Base-by-base conservation (phyloP, 352 stramenopile species). In the Pythium monospermum region DNA sequence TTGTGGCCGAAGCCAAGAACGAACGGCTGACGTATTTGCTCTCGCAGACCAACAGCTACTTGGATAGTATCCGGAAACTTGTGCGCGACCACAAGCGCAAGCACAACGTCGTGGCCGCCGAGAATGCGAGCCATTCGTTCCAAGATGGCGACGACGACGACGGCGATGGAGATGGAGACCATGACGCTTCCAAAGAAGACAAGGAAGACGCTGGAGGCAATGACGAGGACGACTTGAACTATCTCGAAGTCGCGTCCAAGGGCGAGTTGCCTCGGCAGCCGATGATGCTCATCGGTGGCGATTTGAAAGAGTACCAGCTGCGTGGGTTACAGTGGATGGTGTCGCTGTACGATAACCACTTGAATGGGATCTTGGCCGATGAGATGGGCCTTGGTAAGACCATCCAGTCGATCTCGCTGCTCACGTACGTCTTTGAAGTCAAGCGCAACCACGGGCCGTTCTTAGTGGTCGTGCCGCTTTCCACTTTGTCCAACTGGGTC, bases 321-420 rank as follows among this genome's bases (percentile, higher is more conserved):
- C 95, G 98, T 49, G 96, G 96, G 18, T 69, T 99, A 37, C 98
- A 99, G 69, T 99, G 97, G 97, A 98, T 99, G 94, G 97, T 99
- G 37, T 95, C 96, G 28, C 76, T 99, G 25, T 97, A 98, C 44
- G 86, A 99, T 59, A 98, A 98, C 60, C 94, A 97, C 40, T 69
- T 99, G 40, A 99, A 99, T 71, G 96, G 97, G 25, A 99, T 99
- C 57, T 66, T 99, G 32, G 97, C 97, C 0, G 97, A 99, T 76
- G 96, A 98, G 64, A 98, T 98, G 94, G 89, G 93, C 44, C 64
- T 94, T 6, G 83, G 83, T 19, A 94, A 94, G 55, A 94, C 83
- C 8, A 94, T 94, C 48, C 83, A 94, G 60, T 87, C 79, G 0
- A 94, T 94, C 46, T 87, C 81, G 18, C 55, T 94, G 47, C 63